Evolutionary conservation across 2,329 filamentous ascomycete species (phyloP).

Genomic region (Apiospora arundinis): DNA sequence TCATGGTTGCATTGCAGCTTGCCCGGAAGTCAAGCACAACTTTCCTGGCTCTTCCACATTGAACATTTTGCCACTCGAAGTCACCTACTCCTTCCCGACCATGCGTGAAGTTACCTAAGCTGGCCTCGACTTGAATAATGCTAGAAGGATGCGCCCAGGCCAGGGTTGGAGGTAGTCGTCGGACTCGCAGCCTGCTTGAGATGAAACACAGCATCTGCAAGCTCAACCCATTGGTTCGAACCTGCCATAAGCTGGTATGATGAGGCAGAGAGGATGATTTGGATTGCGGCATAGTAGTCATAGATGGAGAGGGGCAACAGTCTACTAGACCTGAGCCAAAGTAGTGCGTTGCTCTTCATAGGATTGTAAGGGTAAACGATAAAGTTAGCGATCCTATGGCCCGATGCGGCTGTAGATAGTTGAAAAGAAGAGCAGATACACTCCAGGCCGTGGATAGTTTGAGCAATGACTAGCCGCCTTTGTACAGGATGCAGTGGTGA

Average conservation of each 20-base stretch:
- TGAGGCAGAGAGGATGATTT: conserved; percentile 10
- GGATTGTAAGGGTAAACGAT: background rate
- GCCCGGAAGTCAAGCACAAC: background rate
- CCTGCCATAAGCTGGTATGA: background rate
- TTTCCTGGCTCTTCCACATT: background rate
- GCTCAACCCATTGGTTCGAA: background rate
- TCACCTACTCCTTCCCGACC: background rate
- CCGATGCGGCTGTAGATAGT: background rate
- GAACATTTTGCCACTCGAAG: background rate
- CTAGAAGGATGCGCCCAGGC: background rate
- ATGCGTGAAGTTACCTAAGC: conserved; percentile 11
- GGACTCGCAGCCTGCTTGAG: conserved; percentile 1
- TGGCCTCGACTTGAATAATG: background rate
- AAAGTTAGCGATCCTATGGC: conserved; percentile 3
- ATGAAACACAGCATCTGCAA: conserved; percentile 9
- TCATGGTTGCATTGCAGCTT: background rate
- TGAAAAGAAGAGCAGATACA: background rate
- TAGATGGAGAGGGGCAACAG: background rate
- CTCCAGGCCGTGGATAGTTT: background rate
- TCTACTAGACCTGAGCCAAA: background rate
- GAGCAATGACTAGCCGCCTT: background rate
- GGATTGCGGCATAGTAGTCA: background rate
- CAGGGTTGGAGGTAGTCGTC: conserved; percentile 7
- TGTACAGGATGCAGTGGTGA: background rate
- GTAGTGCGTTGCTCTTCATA: background rate